Percentiles rank a stretch among this genome's conserved stretches.
These are phyloP conservation scores for Blastobotrys proliferans DNA, from an alignment of 1,139 yeast species.

Conservation along the genomic window DNA sequence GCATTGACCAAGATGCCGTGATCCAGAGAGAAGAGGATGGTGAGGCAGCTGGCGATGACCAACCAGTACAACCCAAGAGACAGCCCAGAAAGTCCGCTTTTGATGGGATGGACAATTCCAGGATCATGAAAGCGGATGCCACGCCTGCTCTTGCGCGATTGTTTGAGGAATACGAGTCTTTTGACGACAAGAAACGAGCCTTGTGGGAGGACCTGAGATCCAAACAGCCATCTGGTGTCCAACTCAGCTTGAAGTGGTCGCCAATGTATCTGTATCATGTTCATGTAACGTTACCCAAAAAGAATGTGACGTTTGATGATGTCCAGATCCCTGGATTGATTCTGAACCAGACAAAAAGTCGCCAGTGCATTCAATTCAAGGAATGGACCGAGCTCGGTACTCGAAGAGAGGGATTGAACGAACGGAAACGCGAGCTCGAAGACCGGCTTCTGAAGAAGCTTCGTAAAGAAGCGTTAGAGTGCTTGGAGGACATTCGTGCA, in stretches of 20 bases:
- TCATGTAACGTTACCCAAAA: slow-evolving; percentile 19
- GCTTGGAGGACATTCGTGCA: slow-evolving; percentile 43
- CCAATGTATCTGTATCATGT: slow-evolving; percentile 34
- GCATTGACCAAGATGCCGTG: slow-evolving; percentile 18
- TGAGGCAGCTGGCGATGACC: neutral
- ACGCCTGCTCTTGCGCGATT: slow-evolving; percentile 25
- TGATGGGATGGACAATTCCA: slow-evolving; percentile 16
- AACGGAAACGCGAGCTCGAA: slow-evolving; percentile 41
- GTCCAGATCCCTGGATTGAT: slow-evolving; percentile 20
- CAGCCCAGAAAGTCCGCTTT: slow-evolving; percentile 6
- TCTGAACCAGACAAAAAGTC: slow-evolving; percentile 26
- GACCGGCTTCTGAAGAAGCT: slow-evolving; percentile 42
- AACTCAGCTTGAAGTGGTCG: slow-evolving; percentile 33
- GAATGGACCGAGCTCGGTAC: slow-evolving; percentile 33
- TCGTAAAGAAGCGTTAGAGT: slow-evolving; percentile 39
- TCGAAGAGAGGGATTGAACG: slow-evolving; percentile 27
- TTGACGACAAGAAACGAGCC: slow-evolving; percentile 19
- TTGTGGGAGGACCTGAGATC: slow-evolving; percentile 23
- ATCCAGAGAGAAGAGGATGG: slow-evolving; percentile 7
- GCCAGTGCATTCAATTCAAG: slow-evolving; percentile 22
- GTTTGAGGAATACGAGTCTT: slow-evolving; percentile 22
- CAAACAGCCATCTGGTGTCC: slow-evolving; percentile 19
- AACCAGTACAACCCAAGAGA: neutral
- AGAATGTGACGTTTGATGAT: slow-evolving; percentile 16
- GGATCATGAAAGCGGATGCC: slow-evolving; percentile 21